phyloP scores from a whole-genome alignment of 495 filamentous ascomycete genomes.

The Trichocladium antarcticum region DNA sequence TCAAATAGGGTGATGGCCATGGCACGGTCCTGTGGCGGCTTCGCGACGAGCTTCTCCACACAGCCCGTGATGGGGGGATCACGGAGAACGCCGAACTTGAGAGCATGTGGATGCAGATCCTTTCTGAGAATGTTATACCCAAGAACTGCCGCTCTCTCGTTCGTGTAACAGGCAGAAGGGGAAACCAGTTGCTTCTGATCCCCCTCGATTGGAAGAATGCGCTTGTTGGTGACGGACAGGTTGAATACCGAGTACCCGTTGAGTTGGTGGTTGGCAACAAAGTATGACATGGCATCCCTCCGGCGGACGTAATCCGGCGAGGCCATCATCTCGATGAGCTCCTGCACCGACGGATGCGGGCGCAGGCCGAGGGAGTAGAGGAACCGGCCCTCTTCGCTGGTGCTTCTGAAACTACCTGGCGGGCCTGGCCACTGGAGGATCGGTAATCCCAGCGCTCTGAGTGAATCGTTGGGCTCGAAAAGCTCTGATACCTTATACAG shows the following conservation, averaged over 20 bases:
- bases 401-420: constrained; percentile 50
- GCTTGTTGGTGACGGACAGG: constrained; percentile 41
- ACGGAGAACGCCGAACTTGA: constrained; percentile 66
- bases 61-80: constrained; percentile 72
- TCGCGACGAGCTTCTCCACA: constrained; percentile 53
- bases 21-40: constrained; percentile 52
- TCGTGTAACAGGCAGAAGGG: constrained; percentile 70
- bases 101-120: constrained; percentile 63
- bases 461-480: constrained; percentile 65
- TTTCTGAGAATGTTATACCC: constrained; percentile 64
- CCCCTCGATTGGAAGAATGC: constrained; percentile 65
- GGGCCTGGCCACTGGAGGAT: constrained; percentile 70
- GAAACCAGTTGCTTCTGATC: constrained; percentile 50
- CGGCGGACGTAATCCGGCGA: constrained; percentile 46
- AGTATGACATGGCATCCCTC: constrained; percentile 66
- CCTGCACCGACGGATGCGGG: constrained; percentile 52
- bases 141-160: constrained; percentile 62
- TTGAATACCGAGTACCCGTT: constrained; percentile 62
- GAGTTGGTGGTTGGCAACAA: constrained; percentile 60
- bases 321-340: constrained; percentile 69
- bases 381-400: constrained; percentile 61
- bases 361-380: constrained; percentile 59
- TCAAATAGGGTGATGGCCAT: constrained; percentile 62
- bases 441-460: constrained; percentile 58
- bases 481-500: constrained; percentile 75